phyloP scores from a whole-genome alignment of 192 early-diverging fungal species.

The Thoreauomyces humboldtii region DNA sequence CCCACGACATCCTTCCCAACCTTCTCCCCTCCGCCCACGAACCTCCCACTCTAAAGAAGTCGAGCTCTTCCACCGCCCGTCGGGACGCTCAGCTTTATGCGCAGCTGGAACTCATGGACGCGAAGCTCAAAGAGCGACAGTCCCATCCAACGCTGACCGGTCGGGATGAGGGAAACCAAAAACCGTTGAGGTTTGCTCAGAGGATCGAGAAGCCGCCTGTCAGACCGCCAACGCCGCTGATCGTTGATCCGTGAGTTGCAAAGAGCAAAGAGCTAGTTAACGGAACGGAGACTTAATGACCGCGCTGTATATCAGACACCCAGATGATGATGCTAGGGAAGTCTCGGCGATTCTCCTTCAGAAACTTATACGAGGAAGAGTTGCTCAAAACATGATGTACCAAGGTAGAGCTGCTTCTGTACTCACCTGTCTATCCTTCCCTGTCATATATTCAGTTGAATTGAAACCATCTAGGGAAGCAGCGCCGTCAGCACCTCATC shows the following conservation, averaged over 20 bases:
- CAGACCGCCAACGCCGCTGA: constrained; percentile 50
- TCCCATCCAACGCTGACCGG: not conserved
- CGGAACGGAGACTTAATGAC: no score
- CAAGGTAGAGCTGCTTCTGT: constrained; percentile 36
- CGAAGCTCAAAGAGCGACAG: constrained; percentile 47
- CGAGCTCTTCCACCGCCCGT: constrained; percentile 39
- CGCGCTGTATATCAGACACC: constrained; percentile 17
- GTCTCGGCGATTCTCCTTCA: constrained; percentile 52
- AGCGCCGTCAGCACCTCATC: constrained; percentile 52
- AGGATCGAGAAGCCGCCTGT: constrained; percentile 52
- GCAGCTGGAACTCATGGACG: constrained; percentile 51
- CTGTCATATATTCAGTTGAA: no score
- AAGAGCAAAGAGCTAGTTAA: not conserved
- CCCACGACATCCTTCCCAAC: constrained; percentile 23
- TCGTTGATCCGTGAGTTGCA: constrained; percentile 36
- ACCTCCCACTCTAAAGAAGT: constrained; percentile 22
- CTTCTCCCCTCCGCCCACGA: constrained; percentile 17
- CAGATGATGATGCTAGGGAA: constrained; percentile 50
- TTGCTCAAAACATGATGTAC: constrained; percentile 59
- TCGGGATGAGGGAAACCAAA: constrained; percentile 19
- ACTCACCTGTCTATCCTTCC: not conserved
- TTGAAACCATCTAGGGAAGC: constrained; percentile 38
- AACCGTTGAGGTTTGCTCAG: constrained; percentile 45
- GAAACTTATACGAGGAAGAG: constrained; percentile 51
- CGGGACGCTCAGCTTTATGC: constrained; percentile 51